Conservation (phyloP, 768 basidiomycete genomes). For the Chalciporus pseudorubinellus region DNA sequence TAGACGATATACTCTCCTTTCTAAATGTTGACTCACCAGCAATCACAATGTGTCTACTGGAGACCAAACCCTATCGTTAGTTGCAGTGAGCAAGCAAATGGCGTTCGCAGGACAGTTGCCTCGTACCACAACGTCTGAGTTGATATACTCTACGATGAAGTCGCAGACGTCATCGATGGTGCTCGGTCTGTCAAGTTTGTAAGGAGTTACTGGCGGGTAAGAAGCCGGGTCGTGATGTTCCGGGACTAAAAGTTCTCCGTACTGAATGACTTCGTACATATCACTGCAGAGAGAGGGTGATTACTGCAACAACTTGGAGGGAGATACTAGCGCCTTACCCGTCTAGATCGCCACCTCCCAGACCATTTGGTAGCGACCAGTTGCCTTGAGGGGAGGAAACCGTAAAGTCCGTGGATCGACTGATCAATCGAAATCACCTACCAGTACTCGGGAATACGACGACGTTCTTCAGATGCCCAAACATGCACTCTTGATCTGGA, state of each 20-base stretch:
- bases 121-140: slow-evolving; percentile 74
- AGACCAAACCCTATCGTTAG: slow-evolving; percentile 57
- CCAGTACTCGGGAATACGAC: slow-evolving; percentile 69
- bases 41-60: slow-evolving; percentile 65
- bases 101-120: neutral
- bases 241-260: slow-evolving; percentile 54
- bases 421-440: slow-evolving; percentile 22
- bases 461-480: slow-evolving; percentile 61
- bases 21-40: slow-evolving; percentile 47
- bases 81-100: slow-evolving; percentile 5
- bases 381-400: slow-evolving; percentile 37
- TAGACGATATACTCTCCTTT: neutral
- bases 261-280: slow-evolving; percentile 57
- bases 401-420: neutral
- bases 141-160: slow-evolving; percentile 81
- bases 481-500: slow-evolving; percentile 50
- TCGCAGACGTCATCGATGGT: slow-evolving; percentile 72
- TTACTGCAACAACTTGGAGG: neutral
- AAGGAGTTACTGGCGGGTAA: slow-evolving; percentile 43
- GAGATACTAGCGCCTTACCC: slow-evolving; percentile 45
- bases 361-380: slow-evolving; percentile 64
- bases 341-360: slow-evolving; percentile 79
- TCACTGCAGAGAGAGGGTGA: slow-evolving; percentile 44
- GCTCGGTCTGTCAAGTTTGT: slow-evolving; percentile 44
- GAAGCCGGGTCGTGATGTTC: slow-evolving; percentile 48